Evolutionary conservation across 1,284 basidiomycete genomes (phyloP).

Genomic region (Fomitopsis betulina): DNA sequence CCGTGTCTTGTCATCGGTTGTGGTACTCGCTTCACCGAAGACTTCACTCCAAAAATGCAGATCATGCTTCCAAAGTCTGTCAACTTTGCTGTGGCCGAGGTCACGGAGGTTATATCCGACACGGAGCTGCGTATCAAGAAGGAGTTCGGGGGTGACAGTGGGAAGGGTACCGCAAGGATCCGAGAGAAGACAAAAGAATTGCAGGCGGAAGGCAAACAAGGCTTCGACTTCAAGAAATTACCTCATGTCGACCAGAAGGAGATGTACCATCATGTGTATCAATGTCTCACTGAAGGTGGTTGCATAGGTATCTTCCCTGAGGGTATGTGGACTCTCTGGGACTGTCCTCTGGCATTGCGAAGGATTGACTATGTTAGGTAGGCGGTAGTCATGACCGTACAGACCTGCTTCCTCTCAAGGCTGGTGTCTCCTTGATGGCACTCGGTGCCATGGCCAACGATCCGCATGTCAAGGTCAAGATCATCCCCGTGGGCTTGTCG

Average conservation of each 20-base stretch:
- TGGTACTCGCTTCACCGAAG: constrained; percentile 74
- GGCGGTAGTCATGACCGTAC: constrained; percentile 96
- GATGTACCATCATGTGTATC: constrained; percentile 95
- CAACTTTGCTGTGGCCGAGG: constrained; percentile 77
- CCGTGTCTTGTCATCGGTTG: constrained; percentile 78
- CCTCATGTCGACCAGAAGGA: constrained; percentile 90
- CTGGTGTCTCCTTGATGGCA: constrained; percentile 97
- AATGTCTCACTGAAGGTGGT: constrained; percentile 82
- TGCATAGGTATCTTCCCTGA: constrained; percentile 97
- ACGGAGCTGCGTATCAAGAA: constrained; percentile 83
- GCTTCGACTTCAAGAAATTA: constrained; percentile 73
- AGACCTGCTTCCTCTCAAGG: constrained; percentile 92
- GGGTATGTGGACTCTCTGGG: constrained; percentile 46
- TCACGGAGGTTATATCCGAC: constrained; percentile 88
- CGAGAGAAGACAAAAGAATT: constrained; percentile 63
- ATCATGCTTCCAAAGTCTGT: constrained; percentile 86
- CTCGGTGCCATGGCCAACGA: constrained; percentile 94
- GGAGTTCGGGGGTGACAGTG: constrained; percentile 82
- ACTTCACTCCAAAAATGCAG: constrained; percentile 82
- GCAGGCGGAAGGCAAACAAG: constrained; percentile 48
- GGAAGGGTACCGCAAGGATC: constrained; percentile 70
- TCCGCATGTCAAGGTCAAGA: constrained; percentile 82
- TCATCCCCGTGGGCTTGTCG: constrained; percentile 91
- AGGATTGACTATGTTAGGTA: constrained; percentile 26
- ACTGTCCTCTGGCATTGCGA: neutral